A percentile compares a stretch with the other conserved stretches of the same genome.
Conservation (phyloP, 441 rosid species). For the Euphorbia celastroides region DNA sequence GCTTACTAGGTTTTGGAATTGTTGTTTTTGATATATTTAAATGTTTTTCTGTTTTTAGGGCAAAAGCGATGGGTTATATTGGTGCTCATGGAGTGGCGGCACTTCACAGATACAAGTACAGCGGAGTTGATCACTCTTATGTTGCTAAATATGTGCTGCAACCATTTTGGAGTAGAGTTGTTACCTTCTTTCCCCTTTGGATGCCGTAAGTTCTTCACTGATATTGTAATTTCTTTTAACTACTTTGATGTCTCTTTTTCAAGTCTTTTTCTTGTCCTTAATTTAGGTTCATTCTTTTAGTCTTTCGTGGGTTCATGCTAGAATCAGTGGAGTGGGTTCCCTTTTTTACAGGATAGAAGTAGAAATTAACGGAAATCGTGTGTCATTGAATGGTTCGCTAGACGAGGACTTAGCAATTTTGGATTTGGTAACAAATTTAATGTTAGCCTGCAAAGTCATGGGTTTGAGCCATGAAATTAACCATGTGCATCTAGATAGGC, state of each 20-base stretch:
- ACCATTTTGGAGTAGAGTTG: constrained; percentile 88
- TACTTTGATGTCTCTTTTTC: neutral
- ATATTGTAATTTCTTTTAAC: neutral
- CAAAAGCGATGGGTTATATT: constrained; percentile 67
- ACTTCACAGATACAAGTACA: constrained; percentile 80
- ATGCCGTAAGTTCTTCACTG: constrained; percentile 73
- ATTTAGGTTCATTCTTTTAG: too few species aligned
- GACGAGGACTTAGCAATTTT: too few species aligned
- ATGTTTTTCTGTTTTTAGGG: neutral
- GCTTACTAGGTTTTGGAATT: neutral
- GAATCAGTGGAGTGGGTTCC: too few species aligned
- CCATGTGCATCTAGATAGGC: too few species aligned
- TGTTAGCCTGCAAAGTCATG: too few species aligned
- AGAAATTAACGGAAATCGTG: too few species aligned
- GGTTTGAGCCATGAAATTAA: too few species aligned
- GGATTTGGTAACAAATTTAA: too few species aligned
- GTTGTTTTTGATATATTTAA: neutral
- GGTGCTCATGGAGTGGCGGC: constrained; percentile 87
- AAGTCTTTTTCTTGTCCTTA: too few species aligned
- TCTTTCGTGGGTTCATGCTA: too few species aligned
- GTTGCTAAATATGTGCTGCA: constrained; percentile 86
- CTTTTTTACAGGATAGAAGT: too few species aligned
- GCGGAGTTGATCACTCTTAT: constrained; percentile 88
- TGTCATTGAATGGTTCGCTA: too few species aligned
- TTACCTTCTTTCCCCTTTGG: constrained; percentile 92